These are phyloP conservation scores for Gossypium bickii DNA, from an alignment of 345 rosid genomes.

Conservation along the genomic window DNA sequence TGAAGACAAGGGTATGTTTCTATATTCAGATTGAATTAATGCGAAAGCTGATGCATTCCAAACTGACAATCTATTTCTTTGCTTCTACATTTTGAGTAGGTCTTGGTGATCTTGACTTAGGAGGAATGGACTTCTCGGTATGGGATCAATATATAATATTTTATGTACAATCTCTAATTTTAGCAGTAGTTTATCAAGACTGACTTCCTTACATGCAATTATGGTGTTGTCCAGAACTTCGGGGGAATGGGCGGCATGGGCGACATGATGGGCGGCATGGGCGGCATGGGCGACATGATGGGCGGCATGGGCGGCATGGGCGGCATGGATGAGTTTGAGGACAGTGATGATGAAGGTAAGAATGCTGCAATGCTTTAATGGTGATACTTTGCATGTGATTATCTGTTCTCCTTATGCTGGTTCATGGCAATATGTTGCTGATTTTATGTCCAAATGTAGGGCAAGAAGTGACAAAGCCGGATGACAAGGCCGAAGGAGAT, in stretches of 20 bases:
- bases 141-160: conserved; percentile 22
- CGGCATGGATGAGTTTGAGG: conserved; percentile 48
- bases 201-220: not conserved
- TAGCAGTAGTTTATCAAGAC: too few species aligned
- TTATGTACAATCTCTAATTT: not conserved
- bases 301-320: conserved; percentile 7
- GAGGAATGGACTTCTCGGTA: conserved; percentile 82
- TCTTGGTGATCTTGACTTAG: conserved; percentile 49
- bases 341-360: conserved; percentile 92
- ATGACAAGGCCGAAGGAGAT: conserved; percentile 9
- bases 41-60: not conserved
- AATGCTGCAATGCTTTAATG: not conserved
- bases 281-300: conserved; percentile 20
- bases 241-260: conserved; percentile 31
- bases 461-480: conserved; percentile 24
- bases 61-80: not conserved
- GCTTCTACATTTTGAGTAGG: conserved; percentile 32
- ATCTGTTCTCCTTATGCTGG: not conserved
- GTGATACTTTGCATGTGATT: not conserved
- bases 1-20: conserved; percentile 42
- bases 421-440: not conserved
- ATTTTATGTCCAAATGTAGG: not conserved
- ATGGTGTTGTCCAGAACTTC: conserved; percentile 30
- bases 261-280: conserved; percentile 20
- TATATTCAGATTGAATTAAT: not conserved